phyloP scores from a whole-genome alignment of 441 rosid species.

The Gossypium schwendimanii region DNA sequence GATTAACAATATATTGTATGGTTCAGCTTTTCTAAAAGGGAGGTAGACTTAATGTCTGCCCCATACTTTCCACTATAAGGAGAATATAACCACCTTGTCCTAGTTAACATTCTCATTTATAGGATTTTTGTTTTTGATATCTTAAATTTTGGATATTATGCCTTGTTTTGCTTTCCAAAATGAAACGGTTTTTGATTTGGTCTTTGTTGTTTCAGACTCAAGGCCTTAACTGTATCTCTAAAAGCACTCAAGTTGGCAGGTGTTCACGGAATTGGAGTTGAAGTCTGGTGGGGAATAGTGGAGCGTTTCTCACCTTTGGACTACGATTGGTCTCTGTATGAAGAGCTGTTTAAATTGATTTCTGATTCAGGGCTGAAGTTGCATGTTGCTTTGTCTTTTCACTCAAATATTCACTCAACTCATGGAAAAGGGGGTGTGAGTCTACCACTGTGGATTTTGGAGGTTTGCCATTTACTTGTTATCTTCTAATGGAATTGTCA shows the following conservation, averaged over 20 bases:
- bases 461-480: conserved; percentile 31
- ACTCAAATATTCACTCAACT: conserved; percentile 40
- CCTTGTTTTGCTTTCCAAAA: conserved; percentile 5
- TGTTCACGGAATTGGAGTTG: conserved; percentile 59
- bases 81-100: background rate
- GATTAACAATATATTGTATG: background rate
- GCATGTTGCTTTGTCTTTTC: conserved; percentile 56
- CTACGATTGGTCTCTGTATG: conserved; percentile 55
- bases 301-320: conserved; percentile 50
- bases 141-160: background rate
- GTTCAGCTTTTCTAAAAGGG: background rate
- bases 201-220: conserved; percentile 43
- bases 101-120: background rate
- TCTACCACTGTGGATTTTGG: conserved; percentile 58
- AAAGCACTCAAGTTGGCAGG: conserved; percentile 67
- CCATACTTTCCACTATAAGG: background rate
- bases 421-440: conserved; percentile 41
- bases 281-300: conserved; percentile 70
- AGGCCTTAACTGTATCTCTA: conserved; percentile 51
- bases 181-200: conserved; percentile 14
- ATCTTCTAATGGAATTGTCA: conserved; percentile 5
- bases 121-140: background rate
- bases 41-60: background rate
- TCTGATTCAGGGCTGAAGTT: conserved; percentile 51
- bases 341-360: conserved; percentile 46